Conservation (phyloP, 2,329 filamentous ascomycete species). For the Akanthomyces muscarius region DNA sequence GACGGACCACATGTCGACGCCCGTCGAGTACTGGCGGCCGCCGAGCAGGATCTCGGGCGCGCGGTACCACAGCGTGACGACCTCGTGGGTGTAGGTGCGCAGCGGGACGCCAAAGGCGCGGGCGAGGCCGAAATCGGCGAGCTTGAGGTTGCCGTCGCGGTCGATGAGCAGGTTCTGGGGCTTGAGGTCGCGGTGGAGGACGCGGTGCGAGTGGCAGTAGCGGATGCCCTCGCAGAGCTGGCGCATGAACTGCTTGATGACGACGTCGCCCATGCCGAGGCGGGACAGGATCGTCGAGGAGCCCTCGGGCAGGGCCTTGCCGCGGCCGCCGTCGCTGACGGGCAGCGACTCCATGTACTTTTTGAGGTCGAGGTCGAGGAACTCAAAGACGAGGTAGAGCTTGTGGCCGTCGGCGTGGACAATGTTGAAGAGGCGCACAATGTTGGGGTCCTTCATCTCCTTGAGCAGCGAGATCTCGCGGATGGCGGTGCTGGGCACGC, state of each 20-base stretch:
- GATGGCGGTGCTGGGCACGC: slow-evolving; percentile 87
- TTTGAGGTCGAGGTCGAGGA: slow-evolving; percentile 86
- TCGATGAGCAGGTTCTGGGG: slow-evolving; percentile 88
- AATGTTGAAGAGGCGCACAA: slow-evolving; percentile 84
- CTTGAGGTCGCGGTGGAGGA: slow-evolving; percentile 85
- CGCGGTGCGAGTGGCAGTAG: slow-evolving; percentile 85
- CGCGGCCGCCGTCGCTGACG: slow-evolving; percentile 76
- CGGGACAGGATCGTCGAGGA: slow-evolving; percentile 59
- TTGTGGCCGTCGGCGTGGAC: slow-evolving; percentile 94
- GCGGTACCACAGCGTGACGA: slow-evolving; percentile 92
- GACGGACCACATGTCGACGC: slow-evolving; percentile 94
- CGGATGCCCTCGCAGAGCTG: slow-evolving; percentile 79
- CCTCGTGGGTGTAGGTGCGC: slow-evolving; percentile 90
- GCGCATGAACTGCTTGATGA: slow-evolving; percentile 91
- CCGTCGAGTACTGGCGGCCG: slow-evolving; percentile 87
- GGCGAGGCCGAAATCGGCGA: slow-evolving; percentile 86
- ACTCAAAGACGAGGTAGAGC: slow-evolving; percentile 89
- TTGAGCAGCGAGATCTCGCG: slow-evolving; percentile 92
- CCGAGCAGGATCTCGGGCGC: slow-evolving; percentile 86
- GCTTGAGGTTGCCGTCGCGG: slow-evolving; percentile 80
- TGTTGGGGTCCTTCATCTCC: slow-evolving; percentile 90
- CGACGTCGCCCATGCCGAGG: slow-evolving; percentile 70
- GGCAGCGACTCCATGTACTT: slow-evolving; percentile 94
- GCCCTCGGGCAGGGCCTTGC: slow-evolving; percentile 79
- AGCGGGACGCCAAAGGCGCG: slow-evolving; percentile 88